Conservation (phyloP, 1,139 yeast species). For the Saccharomycopsis phalli region DNA sequence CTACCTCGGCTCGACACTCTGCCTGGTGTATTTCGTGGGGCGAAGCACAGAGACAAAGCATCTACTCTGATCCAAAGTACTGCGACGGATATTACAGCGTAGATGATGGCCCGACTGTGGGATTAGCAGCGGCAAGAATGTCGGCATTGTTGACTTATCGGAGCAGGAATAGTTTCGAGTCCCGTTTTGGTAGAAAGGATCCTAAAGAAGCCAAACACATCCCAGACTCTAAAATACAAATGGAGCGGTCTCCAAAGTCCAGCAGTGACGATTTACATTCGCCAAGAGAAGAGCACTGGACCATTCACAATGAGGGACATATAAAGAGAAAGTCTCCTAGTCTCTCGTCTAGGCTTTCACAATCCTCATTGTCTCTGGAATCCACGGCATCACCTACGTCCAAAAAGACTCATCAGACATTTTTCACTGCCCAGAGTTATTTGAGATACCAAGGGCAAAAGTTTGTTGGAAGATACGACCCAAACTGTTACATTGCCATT, state of each 20-base stretch:
- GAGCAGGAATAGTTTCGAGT: slow-evolving; percentile 84
- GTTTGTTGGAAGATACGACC: slow-evolving; percentile 83
- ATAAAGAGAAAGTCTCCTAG: slow-evolving; percentile 23
- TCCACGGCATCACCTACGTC: slow-evolving; percentile 4
- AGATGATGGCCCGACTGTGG: slow-evolving; percentile 74
- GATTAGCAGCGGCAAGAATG: slow-evolving; percentile 96
- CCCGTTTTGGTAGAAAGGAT: slow-evolving; percentile 74
- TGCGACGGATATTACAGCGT: slow-evolving; percentile 75
- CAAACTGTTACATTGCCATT: slow-evolving; percentile 90
- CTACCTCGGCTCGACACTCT: slow-evolving; percentile 89
- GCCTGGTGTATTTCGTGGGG: slow-evolving; percentile 99
- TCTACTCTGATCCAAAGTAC: slow-evolving; percentile 89
- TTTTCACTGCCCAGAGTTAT: slow-evolving; percentile 91
- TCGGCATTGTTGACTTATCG: slow-evolving; percentile 88
- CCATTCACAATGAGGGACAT: slow-evolving; percentile 60
- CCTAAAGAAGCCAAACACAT: slow-evolving; percentile 38
- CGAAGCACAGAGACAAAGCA: slow-evolving; percentile 94
- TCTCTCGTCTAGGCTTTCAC: slow-evolving; percentile 5
- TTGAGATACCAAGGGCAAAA: slow-evolving; percentile 89
- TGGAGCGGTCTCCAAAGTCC: slow-evolving; percentile 20
- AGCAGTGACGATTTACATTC: slow-evolving; percentile 24
- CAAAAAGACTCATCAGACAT: slow-evolving; percentile 61
- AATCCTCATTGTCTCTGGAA: too few relatives aligned
- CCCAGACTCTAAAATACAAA: slow-evolving; percentile 26
- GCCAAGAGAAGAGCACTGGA: slow-evolving; percentile 44